Base-by-base conservation (phyloP, 495 filamentous ascomycete genomes). In the Neurospora sp. region DNA sequence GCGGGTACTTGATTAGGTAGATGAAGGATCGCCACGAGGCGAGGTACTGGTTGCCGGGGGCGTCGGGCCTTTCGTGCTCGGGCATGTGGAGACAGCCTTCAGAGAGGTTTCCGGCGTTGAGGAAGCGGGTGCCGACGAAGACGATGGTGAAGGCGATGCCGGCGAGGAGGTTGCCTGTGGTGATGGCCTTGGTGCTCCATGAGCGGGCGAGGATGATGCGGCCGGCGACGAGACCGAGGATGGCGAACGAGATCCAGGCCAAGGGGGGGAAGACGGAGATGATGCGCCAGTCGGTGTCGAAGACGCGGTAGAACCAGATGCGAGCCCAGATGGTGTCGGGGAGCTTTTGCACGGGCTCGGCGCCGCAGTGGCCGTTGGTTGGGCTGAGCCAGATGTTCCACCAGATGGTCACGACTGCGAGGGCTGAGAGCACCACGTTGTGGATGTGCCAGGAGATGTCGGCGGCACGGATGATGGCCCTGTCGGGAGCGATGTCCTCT, bases 1-100 rank as follows among this genome's bases (percentile, higher is more conserved):
- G 80, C 4, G 81, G 81, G 71, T 82, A 83, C 72, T 82, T 82
- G 75, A 77, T 74, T 49, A 83, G 49, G 72, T 83, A 82, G 74
- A 83, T 80, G 72, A 83, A 83, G 18, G 80, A 76, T 3, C 41
- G 31, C 23, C 69, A 49, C 7, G 80, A 82, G 4, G 73, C 74
- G 31, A 83, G 77, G 70, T 81, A 83, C 60, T 75, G 79, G 66
- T 83, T 81, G 0, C 12, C 49, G 20, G 54, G 54, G 20, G n/a
- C 69, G 1, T 39, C 70, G 14, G 75, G 72, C 18, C 73, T 31
- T 5, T 42, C 72, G 27, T 81, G 78, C 71, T 79, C 81, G 11
- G 79, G 77, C 75, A 78, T 81, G 5, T 75, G 74, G 16, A 82
- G 72, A 60, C 81, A 83, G 11, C 75, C 78, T 37, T 80, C 78